phyloP scores from a whole-genome alignment of 164 flowering plant species.

The Berberis vulgaris region DNA sequence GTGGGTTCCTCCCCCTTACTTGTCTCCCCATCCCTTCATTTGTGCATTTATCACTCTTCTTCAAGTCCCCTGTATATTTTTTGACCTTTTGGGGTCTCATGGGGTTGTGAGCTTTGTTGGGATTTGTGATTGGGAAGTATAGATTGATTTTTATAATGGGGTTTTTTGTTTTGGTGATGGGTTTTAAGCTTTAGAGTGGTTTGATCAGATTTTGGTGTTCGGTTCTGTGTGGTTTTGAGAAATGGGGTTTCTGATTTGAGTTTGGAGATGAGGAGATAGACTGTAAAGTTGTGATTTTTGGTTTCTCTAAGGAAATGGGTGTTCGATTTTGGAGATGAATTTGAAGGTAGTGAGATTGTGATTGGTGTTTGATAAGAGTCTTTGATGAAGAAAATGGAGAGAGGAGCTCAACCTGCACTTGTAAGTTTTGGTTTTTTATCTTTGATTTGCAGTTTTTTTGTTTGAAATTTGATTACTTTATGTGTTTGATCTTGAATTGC shows the following conservation, averaged over 20 bases:
- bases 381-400: slow-evolving; percentile 40
- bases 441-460: background rate
- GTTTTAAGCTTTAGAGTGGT: too few relatives aligned
- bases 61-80: too few relatives aligned
- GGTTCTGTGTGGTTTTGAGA: background rate
- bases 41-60: too few relatives aligned
- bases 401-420: slow-evolving; percentile 71
- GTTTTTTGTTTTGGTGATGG: too few relatives aligned
- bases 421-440: slow-evolving; percentile 21
- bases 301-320: slow-evolving; percentile 1
- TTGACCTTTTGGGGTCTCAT: too few relatives aligned
- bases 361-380: slow-evolving; percentile 7
- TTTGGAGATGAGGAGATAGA: background rate
- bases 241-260: slow-evolving; percentile 19
- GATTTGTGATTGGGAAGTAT: background rate
- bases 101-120: background rate
- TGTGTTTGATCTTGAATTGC: background rate
- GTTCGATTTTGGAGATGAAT: slow-evolving; percentile 3
- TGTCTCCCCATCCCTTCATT: too few relatives aligned
- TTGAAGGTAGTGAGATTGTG: slow-evolving; percentile 7
- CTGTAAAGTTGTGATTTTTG: background rate
- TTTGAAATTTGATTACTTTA: background rate
- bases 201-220: background rate
- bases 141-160: background rate
- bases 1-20: too few relatives aligned